Base-by-base conservation (phyloP, 1,139 yeast genomes). In the Meyerozyma elateridarum region DNA sequence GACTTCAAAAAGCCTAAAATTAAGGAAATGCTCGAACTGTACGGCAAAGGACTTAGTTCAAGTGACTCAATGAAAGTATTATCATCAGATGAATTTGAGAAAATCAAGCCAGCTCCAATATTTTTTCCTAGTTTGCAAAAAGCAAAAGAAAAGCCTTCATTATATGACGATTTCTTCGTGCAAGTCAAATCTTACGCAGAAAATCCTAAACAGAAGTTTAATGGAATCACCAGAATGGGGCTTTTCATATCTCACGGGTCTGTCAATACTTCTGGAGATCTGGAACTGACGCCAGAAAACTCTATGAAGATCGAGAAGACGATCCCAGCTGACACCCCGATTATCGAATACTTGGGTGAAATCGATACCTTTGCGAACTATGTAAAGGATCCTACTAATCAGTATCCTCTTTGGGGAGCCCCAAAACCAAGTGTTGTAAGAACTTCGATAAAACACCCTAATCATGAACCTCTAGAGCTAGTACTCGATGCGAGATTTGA, bases 381-480 rank as follows among this genome's bases (percentile, higher is more conserved):
- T 51, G 68, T 74, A 20, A 51, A 57, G 6, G 85, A 85, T 44
- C 67, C 76, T 7, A 64, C 78, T 33, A 91, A 89, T 52, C 95
- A 87, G 50, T 89, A 87, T 52, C 59, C 77, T 39, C 55, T 73
- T n/a, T 76, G 88, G 73, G 96, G 96, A 0, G 77, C 87, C 12
- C 79, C 94, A 8, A 88, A 88, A 48, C 91, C 93, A 2, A 77
- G 77, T 35, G 95, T 85, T 1, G 55, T 80, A 24, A 61, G 55
- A 33, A 41, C 46, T 59, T 73, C 48, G 62, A 71, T 54, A 64
- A 32, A 29, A 2, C 28, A 27, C 6, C 28, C 38, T 8, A 25
- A 20, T 6, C 37, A 38, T 6, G 29, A 36, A 11, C 25, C 43
- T 0, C 34, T 71, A 33, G 81, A 83, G 1, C 45, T 91, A 9